Base-by-base conservation (phyloP, 257 asterid species). In the Plectranthus barbatus region DNA sequence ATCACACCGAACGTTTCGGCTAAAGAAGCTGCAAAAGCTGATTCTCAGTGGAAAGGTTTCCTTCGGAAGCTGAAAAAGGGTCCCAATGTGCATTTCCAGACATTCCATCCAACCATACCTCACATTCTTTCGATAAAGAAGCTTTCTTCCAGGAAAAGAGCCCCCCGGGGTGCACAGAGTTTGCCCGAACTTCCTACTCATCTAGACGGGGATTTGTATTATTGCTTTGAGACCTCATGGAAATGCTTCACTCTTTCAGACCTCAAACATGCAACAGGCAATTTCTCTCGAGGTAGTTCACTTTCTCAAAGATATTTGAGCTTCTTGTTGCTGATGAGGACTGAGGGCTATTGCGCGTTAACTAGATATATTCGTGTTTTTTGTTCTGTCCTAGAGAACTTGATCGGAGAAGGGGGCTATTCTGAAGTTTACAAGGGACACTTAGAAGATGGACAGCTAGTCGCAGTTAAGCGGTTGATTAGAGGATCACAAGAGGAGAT, bases 341-440 rank as follows among this genome's bases (percentile, higher is more conserved):
- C 44, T 2, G 44, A 37, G 44, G 44, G 12, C 13, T 37, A 11
- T 2, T 37, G 10, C 44, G 13, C 13, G n/a, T 37, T 37, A 37
- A 37, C 36, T 31, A 31, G 36, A 31, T 20, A 26, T 20, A 34
- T 64, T 66, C 5, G 33, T 15, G 17, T 29, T 49, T 53, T 17
- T 19, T 2, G 58, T 31, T 60, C 70, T 68, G 54, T 58, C 44
- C n/a, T 52, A 92, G 99, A 59, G 5, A 83, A 90, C 67, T 72
- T 89, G 84, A 85, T 93, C 17, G 99, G 96, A 46, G 95, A 87
- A 69, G 97, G 99, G 45, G 99, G 99, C 40, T 93, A 90, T 75
- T 93, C 99, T 8, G 94, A 83, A 72, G 97, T 90, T 52, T 93
- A 90, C 83, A 85, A 83, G 80, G 99, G 99, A 17, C 85, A 79